phyloP scores from a whole-genome alignment of 306 rosid genomes.

The Cucumis hystrix region DNA sequence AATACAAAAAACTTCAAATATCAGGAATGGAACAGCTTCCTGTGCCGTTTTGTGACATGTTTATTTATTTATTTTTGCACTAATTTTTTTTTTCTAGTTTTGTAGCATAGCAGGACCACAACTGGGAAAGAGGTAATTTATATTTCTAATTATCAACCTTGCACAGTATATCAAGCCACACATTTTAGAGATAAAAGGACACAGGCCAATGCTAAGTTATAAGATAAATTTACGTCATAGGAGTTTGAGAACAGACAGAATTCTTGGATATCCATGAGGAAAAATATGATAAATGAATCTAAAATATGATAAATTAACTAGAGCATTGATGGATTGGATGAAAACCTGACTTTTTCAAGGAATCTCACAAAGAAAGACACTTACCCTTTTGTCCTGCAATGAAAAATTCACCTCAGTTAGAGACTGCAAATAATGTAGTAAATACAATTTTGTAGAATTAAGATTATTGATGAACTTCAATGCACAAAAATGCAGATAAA shows the following conservation, averaged over 20 bases:
- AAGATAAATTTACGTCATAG: neutral
- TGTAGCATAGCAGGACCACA: neutral
- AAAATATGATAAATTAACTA: neutral
- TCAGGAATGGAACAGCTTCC: neutral
- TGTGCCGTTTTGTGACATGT: neutral
- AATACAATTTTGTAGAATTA: neutral
- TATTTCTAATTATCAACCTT: neutral
- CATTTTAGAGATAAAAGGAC: neutral
- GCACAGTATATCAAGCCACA: neutral
- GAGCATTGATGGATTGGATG: neutral
- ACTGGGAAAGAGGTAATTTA: neutral
- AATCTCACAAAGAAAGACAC: neutral
- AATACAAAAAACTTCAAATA: neutral
- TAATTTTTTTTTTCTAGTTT: neutral
- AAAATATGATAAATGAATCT: neutral
- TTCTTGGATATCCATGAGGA: neutral
- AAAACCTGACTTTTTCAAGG: slow-evolving; percentile 1
- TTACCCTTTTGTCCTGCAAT: slow-evolving; percentile 9
- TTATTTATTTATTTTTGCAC: neutral
- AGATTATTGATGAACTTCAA: neutral
- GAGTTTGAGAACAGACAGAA: neutral
- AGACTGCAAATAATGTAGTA: too few species aligned
- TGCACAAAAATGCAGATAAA: neutral
- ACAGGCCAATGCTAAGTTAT: neutral
- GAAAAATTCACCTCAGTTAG: neutral